phyloP scores from a whole-genome alignment of 2,329 filamentous ascomycete genomes.

The Pestalotiopsis sp. region DNA sequence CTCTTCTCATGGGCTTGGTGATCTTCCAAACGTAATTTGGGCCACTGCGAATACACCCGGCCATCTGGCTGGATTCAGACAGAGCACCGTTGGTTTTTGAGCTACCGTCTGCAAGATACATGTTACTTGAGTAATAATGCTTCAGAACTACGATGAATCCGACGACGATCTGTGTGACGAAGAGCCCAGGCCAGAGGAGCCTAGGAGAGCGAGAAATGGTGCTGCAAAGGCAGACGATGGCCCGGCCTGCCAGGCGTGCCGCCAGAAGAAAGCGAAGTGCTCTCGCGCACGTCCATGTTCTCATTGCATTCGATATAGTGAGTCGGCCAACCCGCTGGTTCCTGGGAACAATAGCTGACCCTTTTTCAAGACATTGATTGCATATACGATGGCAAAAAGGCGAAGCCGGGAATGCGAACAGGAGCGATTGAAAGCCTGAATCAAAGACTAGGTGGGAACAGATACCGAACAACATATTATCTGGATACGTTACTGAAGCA shows the following conservation, averaged over 20 bases:
- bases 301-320: slow-evolving; percentile 36
- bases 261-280: slow-evolving; percentile 47
- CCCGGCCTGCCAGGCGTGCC: slow-evolving; percentile 39
- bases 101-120: not conserved
- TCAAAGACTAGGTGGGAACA: slow-evolving; percentile 29
- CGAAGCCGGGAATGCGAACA: slow-evolving; percentile 34
- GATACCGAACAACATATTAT: slow-evolving; percentile 29
- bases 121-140: not conserved
- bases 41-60: no score
- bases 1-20: not conserved
- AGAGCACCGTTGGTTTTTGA: no score
- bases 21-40: not conserved
- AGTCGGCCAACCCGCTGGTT: slow-evolving; percentile 1
- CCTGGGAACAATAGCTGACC: not conserved
- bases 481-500: not conserved
- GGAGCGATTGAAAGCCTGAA: slow-evolving; percentile 36
- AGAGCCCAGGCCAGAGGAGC: not conserved
- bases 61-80: no score
- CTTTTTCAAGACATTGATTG: slow-evolving; percentile 27
- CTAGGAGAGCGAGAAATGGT: not conserved
- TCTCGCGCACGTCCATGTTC: slow-evolving; percentile 43
- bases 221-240: not conserved
- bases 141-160: not conserved
- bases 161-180: not conserved
- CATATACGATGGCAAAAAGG: slow-evolving; percentile 33